Evolutionary conservation across 192 early-diverging fungal genomes (phyloP).

Genomic region (Entomortierella chlamydospora): DNA sequence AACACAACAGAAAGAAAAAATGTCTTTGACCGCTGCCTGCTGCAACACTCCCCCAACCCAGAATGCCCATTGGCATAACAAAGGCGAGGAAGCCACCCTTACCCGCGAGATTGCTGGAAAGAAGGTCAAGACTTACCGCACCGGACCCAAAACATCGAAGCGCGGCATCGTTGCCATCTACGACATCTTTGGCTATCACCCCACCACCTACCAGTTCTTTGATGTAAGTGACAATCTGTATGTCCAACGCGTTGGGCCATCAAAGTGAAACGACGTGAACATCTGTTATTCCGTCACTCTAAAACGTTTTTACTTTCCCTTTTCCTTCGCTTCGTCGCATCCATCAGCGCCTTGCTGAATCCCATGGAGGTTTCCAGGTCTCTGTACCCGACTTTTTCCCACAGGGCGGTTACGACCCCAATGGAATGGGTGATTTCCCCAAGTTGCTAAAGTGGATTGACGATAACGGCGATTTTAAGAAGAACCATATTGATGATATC

Average conservation of each 20-base stretch:
- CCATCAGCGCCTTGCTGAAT: slow-evolving; percentile 47
- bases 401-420: too few species aligned
- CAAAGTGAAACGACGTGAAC: not conserved
- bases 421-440: slow-evolving; percentile 55
- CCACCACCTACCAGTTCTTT: slow-evolving; percentile 74
- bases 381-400: slow-evolving; percentile 80
- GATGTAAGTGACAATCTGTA: slow-evolving; percentile 61
- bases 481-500: slow-evolving; percentile 32
- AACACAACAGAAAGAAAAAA: too few species aligned
- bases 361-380: slow-evolving; percentile 66
- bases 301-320: not conserved
- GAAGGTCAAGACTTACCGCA: slow-evolving; percentile 28
- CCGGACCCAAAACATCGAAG: slow-evolving; percentile 61
- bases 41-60: slow-evolving; percentile 44
- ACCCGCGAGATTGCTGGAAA: slow-evolving; percentile 33
- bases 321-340: not conserved
- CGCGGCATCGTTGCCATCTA: slow-evolving; percentile 75
- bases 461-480: slow-evolving; percentile 27
- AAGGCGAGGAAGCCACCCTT: slow-evolving; percentile 20
- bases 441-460: slow-evolving; percentile 55
- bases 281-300: not conserved
- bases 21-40: slow-evolving; percentile 37
- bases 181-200: slow-evolving; percentile 72
- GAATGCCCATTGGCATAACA: slow-evolving; percentile 38
- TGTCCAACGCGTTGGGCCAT: not conserved